phyloP scores from a whole-genome alignment of 306 rosid species.

The Trifolium pratense region DNA sequence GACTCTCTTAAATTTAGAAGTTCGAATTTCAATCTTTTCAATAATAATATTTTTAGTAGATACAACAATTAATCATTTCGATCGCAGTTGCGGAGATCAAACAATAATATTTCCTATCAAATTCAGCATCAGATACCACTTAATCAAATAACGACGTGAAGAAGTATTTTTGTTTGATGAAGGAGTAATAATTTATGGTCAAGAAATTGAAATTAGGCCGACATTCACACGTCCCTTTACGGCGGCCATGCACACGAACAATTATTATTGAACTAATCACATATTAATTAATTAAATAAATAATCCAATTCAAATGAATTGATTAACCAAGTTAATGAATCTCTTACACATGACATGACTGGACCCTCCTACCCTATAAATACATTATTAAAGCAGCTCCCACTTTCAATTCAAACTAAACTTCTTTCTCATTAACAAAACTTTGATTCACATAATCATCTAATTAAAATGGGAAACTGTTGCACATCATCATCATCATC shows the following conservation, averaged over 20 bases:
- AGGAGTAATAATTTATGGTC: background rate
- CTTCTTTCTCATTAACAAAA: background rate
- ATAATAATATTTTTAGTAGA: too few relatives aligned
- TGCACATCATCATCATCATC: slow-evolving; percentile 16
- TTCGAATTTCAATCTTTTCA: too few relatives aligned
- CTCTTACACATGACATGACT: background rate
- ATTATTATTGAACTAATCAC: background rate
- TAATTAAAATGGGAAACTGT: slow-evolving; percentile 57
- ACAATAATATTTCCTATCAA: too few relatives aligned
- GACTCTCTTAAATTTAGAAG: too few relatives aligned
- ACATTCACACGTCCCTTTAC: background rate
- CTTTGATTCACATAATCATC: background rate
- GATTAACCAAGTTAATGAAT: too few relatives aligned
- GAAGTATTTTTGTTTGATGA: too few relatives aligned
- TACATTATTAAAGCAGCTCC: background rate
- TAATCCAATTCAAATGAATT: too few relatives aligned
- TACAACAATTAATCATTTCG: too few relatives aligned
- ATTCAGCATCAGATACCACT: too few relatives aligned
- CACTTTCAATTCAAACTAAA: background rate
- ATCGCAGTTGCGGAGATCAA: too few relatives aligned
- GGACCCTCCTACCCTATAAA: background rate
- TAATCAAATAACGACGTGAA: too few relatives aligned
- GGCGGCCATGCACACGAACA: background rate
- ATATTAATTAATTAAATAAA: background rate
- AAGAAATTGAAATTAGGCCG: background rate